These are phyloP conservation scores for Ganoderma lingzhi DNA, from an alignment of 1,284 basidiomycete genomes.

Conservation along the genomic window DNA sequence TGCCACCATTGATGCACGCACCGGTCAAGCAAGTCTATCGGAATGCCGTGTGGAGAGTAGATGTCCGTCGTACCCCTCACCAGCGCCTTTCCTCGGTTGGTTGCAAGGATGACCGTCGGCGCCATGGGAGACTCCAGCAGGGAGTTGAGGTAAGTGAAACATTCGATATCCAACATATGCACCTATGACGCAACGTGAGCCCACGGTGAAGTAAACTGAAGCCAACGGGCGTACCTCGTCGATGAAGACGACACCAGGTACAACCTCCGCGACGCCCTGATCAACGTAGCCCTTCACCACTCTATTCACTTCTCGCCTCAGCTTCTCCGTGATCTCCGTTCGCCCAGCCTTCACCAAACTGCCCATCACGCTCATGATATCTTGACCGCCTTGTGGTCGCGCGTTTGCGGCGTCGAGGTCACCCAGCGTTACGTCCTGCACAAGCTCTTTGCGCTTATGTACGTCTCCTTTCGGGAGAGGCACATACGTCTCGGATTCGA, in stretches of 20 bases:
- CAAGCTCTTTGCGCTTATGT: slow-evolving; percentile 96
- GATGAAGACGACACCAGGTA: slow-evolving; percentile 98
- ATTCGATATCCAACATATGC: slow-evolving; percentile 99
- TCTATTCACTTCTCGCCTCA: slow-evolving; percentile 95
- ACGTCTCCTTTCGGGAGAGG: slow-evolving; percentile 98
- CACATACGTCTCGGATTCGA: slow-evolving; percentile 98
- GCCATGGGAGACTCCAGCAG: slow-evolving; percentile 96
- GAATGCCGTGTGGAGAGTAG: slow-evolving; percentile 92
- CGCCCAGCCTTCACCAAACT: slow-evolving; percentile 94
- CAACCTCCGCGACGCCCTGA: slow-evolving; percentile 97
- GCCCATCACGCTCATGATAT: slow-evolving; percentile 99
- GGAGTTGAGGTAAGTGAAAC: slow-evolving; percentile 98
- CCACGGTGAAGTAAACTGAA: background rate
- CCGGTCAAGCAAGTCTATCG: slow-evolving; percentile 94
- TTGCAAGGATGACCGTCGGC: slow-evolving; percentile 96
- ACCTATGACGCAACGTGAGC: slow-evolving; percentile 61
- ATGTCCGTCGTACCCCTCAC: slow-evolving; percentile 95
- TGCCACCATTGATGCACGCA: slow-evolving; percentile 40
- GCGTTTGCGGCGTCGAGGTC: slow-evolving; percentile 98
- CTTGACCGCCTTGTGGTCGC: slow-evolving; percentile 93
- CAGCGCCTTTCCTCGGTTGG: slow-evolving; percentile 92
- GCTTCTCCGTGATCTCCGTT: slow-evolving; percentile 97
- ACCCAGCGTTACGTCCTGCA: slow-evolving; percentile 97
- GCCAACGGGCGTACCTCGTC: slow-evolving; percentile 79
- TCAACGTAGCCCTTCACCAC: slow-evolving; percentile 99